phyloP scores from a whole-genome alignment of 106 monocot species.

The Hemerocallis citrina region DNA sequence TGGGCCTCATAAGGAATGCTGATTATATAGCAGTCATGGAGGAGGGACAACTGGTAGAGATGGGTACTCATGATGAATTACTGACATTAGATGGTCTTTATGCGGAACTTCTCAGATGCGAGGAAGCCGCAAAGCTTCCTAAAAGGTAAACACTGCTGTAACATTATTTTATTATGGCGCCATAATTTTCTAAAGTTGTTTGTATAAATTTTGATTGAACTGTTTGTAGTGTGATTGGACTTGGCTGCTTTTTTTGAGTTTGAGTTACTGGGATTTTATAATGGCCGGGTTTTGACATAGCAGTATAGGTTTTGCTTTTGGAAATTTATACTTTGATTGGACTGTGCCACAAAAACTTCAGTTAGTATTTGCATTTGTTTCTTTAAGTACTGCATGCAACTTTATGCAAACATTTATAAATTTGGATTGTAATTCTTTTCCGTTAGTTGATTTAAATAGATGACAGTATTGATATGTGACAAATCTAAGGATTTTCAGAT shows the following conservation, averaged over 20 bases:
- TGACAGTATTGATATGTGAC: too few species aligned
- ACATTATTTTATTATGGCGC: neutral
- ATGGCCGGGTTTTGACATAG: neutral
- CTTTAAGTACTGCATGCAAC: too few species aligned
- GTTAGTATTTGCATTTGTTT: too few species aligned
- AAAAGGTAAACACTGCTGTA: conserved; percentile 48
- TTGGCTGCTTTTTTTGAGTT: neutral
- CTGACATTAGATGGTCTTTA: conserved; percentile 77
- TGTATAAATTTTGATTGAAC: neutral
- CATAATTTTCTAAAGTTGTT: neutral
- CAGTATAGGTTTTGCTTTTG: neutral
- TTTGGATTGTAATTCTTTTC: too few species aligned
- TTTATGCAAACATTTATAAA: too few species aligned
- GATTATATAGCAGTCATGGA: conserved; percentile 99
- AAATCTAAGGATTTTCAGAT: too few species aligned
- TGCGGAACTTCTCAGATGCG: conserved; percentile 96
- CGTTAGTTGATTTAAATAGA: too few species aligned
- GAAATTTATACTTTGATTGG: neutral
- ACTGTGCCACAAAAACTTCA: neutral
- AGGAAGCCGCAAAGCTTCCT: conserved; percentile 94
- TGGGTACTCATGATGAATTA: conserved; percentile 99
- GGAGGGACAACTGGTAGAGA: conserved; percentile 94
- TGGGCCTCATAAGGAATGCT: conserved; percentile 92
- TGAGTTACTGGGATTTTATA: neutral
- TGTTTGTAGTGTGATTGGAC: neutral